These are phyloP conservation scores for Termitomyces sp. DNA, from an alignment of 768 basidiomycete species.

Conservation along the genomic window DNA sequence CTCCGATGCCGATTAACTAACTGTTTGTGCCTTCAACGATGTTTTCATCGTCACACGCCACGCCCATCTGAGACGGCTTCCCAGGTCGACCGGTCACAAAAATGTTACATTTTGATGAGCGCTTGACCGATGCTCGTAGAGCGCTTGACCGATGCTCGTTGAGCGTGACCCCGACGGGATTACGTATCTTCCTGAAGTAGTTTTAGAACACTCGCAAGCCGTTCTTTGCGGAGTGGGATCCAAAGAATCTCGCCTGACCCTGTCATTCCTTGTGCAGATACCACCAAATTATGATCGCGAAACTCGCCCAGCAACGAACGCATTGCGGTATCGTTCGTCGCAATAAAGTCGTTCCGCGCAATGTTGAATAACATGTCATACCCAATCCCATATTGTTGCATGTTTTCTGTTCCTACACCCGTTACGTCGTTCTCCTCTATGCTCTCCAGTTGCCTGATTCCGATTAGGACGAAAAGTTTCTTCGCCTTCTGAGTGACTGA, in stretches of 20 bases:
- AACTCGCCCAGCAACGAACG: conserved; percentile 84
- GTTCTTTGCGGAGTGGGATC: conserved; percentile 83
- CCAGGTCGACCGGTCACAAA: too few species aligned
- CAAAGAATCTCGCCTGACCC: conserved; percentile 64
- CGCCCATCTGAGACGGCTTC: too few species aligned
- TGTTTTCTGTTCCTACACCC: conserved; percentile 25
- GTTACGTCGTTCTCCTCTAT: conserved; percentile 35
- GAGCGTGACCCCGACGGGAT: too few species aligned
- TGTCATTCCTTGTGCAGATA: conserved; percentile 37
- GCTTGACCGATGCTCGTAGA: too few species aligned
- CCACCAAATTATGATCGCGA: conserved; percentile 83
- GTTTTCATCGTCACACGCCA: too few species aligned
- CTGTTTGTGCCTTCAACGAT: too few species aligned
- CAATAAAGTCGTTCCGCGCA: conserved; percentile 81
- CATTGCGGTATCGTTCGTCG: conserved; percentile 81
- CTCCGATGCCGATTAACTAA: too few species aligned
- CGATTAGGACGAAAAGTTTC: conserved; percentile 73
- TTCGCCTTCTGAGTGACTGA: conserved; percentile 86
- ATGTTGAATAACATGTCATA: conserved; percentile 67
- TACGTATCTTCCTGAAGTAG: too few species aligned
- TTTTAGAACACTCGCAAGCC: conserved; percentile 44
- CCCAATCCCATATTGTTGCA: conserved; percentile 50
- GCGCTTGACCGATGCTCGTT: too few species aligned
- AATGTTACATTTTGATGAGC: too few species aligned
- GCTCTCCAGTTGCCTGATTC: conserved; percentile 58